Conservation (phyloP, 2,329 filamentous ascomycete species). For the Capronia americana region DNA sequence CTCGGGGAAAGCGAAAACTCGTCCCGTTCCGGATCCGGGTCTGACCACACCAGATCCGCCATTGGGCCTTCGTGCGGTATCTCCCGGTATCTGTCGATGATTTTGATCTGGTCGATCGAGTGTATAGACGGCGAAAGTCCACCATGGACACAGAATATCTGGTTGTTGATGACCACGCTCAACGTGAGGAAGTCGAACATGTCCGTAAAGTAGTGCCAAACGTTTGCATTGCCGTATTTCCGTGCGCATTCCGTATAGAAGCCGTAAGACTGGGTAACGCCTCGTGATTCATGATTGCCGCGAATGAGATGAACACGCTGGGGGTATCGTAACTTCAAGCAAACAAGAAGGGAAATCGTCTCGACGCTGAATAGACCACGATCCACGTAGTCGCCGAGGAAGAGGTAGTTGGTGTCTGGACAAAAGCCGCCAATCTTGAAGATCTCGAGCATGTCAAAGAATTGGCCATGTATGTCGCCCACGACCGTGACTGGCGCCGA, state of each 20-base stretch:
- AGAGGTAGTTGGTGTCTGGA: constrained; percentile 97
- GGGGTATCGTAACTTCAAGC: constrained; percentile 95
- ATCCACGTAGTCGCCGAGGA: constrained; percentile 97
- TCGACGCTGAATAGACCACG: constrained; percentile 98
- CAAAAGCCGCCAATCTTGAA: constrained; percentile 98
- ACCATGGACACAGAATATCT: constrained; percentile 98
- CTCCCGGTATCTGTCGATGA: constrained; percentile 97
- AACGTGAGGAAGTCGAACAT: constrained; percentile 99
- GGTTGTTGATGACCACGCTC: constrained; percentile 96
- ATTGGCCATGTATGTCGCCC: constrained; percentile 97
- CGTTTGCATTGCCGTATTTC: constrained; percentile 97
- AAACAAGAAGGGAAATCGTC: constrained; percentile 96
- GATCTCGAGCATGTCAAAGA: constrained; percentile 98
- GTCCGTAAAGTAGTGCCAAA: constrained; percentile 99
- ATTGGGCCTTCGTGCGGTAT: constrained; percentile 98
- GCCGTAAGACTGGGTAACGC: constrained; percentile 97
- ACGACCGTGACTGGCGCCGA: constrained; percentile 95
- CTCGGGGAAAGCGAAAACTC: constrained; percentile 94
- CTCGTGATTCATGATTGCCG: constrained; percentile 96
- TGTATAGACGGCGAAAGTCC: constrained; percentile 90
- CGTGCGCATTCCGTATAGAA: constrained; percentile 98
- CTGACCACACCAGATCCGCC: constrained; percentile 99
- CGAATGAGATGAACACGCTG: constrained; percentile 94
- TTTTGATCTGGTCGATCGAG: constrained; percentile 99
- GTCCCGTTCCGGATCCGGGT: constrained; percentile 95